Base-by-base conservation (phyloP, 1,284 basidiomycete genomes). In the Hemileia vastatrix region DNA sequence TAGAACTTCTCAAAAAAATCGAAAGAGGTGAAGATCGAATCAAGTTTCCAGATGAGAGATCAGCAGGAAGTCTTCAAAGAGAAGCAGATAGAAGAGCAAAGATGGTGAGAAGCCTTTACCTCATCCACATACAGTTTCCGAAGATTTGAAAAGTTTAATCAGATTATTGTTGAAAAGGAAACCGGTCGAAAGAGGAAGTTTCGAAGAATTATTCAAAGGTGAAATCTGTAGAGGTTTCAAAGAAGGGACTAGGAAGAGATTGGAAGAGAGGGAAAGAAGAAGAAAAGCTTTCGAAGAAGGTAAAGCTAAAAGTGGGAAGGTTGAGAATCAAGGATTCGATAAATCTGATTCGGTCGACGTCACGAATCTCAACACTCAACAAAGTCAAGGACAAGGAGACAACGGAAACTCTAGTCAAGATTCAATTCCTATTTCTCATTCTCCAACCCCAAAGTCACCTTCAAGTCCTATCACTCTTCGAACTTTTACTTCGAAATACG, bases 1-100 rank as follows among this genome's bases (percentile, higher is more conserved):
- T 97, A 71, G 94, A 97, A 72, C 82, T 98, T 9, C 80, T 96
- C 52, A 88, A 89, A 78, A 87, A 85, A 80, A 97, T 98, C 67
- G 92, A 97, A 73, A 81, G 83, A 31, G 87, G 87, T 23, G 79
- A 81, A 63, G 81, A 82, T 65, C 71, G 74, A 44, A 86, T 97
- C 74, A 88, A 86, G 75, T 96, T 97, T 68, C 91, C 91, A 0
- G 94, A 97, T 72, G 94, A 97, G 73, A 75, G 27, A 77, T 78
- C 11, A 78, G 63, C 69, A 6, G 47, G 54, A n/a, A n/a, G n/a
- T n/a, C n/a, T n/a, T n/a, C n/a, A n/a, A n/a, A n/a, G n/a, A n/a
- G n/a, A 74, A 47, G 68, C 67, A 1, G 66, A 68, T 8, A 63
- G 70, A 4, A 65, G 72, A 6, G 57, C 67, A 66, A 71, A 58